Evolutionary conservation across 1,284 basidiomycete genomes (phyloP), one percentile per base, ranked within the genome.

Genomic region (Vanrija sp.): DNA sequence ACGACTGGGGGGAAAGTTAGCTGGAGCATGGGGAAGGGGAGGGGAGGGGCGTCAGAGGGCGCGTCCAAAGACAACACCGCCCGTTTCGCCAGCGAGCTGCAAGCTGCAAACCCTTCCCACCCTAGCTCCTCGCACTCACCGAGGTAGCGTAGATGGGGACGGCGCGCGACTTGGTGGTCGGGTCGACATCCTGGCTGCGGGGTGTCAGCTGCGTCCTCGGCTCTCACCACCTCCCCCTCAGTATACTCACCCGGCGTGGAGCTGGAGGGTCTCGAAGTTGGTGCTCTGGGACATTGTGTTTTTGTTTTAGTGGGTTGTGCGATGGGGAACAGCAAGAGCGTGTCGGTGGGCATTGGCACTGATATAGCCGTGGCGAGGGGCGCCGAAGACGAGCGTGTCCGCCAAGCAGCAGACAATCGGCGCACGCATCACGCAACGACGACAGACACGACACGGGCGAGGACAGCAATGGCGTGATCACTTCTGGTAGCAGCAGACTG

Each of bases 1-100:
- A 91, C 58, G 86, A 87, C 43, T 21, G 0, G 86, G 86, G 1
- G 85, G 80, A 6, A 6, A 1, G 43, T 44, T 18, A 23, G 12
- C 43, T 21, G 19, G 19, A 6, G n/a, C 43, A 9, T 7, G 18
- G 6, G 7, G 23, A 44, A 16, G 19, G 23, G 43, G 9, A 8
- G 19, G 10, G 19, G 43, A 23, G 19, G 43, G 21, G 21, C 21
- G 21, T 23, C 21, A 23, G 21, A 23, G 3, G 21, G 21, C 21
- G 5, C 5, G 21, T 23, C 21, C 21, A 23, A 23, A 23, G 21
- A 23, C 21, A 23, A 23, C 21, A 23, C 21, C 21, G 21, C 21
- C 21, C 21, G 21, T 23, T 23, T 23, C 21, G 21, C 21, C 21
- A 5, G 21, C 21, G 21, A 23, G 21, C 21, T 23, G 21, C 21